These are phyloP conservation scores for Quercus alba DNA, from an alignment of 306 rosid species.

Conservation along the genomic window DNA sequence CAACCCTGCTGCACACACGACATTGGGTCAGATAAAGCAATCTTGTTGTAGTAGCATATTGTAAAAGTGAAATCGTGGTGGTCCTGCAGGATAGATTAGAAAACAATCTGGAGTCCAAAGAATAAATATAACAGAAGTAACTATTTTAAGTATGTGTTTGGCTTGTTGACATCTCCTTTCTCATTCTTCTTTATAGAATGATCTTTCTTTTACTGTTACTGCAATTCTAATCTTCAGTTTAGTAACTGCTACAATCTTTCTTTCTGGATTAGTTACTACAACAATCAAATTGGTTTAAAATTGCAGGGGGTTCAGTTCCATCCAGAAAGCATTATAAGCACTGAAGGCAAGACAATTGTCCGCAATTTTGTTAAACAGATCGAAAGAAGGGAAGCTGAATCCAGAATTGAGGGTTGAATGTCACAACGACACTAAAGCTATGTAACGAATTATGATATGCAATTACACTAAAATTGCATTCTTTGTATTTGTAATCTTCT, in stretches of 20 bases:
- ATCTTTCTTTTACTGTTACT: background rate
- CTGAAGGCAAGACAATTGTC: constrained; percentile 67
- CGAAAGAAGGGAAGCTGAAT: constrained; percentile 55
- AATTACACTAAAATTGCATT: background rate
- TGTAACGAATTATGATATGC: background rate
- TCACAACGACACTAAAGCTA: background rate
- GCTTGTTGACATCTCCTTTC: background rate
- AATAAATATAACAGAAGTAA: background rate
- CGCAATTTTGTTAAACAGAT: constrained; percentile 61
- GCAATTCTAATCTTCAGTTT: background rate
- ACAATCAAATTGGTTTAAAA: background rate
- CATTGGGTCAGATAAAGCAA: too few species aligned
- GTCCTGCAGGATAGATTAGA: too few species aligned
- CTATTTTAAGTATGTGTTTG: background rate
- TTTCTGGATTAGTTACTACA: too few species aligned
- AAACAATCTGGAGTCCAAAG: too few species aligned
- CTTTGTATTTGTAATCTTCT: background rate
- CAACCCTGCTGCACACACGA: too few species aligned
- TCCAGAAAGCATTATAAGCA: constrained; percentile 88
- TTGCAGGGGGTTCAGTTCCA: constrained; percentile 95
- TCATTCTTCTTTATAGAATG: background rate
- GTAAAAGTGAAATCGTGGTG: too few species aligned
- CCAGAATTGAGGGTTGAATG: constrained; percentile 7
- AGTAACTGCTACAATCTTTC: background rate
- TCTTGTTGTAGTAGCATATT: too few species aligned